Evolutionary conservation across 106 monocot genomes (phyloP).

Genomic region (Dioscorea alata): DNA sequence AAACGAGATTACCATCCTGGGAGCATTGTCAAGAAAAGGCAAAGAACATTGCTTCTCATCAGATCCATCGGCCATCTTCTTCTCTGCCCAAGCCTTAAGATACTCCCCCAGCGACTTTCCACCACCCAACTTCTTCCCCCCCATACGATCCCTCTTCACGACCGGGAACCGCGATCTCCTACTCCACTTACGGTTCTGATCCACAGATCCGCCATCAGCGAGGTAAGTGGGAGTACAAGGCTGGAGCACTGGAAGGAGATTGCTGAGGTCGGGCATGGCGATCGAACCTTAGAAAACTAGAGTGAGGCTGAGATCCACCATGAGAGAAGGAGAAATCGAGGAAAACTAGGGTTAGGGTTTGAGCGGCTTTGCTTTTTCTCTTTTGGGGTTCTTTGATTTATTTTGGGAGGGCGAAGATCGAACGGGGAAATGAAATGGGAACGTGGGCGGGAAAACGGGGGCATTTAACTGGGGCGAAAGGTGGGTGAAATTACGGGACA

Average conservation of each 20-base stretch:
- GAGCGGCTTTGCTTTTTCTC: background rate
- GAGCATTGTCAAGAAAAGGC: constrained; percentile 60
- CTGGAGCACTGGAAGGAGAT: background rate
- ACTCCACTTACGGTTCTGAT: constrained; percentile 11
- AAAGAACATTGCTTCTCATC: constrained; percentile 34
- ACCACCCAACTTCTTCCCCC: constrained; percentile 12
- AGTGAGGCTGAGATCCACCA: constrained; percentile 1
- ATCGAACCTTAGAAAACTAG: background rate
- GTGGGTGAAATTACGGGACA: background rate
- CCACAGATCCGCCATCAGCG: constrained; percentile 8
- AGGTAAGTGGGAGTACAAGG: background rate
- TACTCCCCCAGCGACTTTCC: constrained; percentile 43
- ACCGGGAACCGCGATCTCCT: constrained; percentile 27
- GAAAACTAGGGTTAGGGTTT: constrained; percentile 2
- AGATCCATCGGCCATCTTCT: constrained; percentile 40
- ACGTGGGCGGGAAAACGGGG: background rate
- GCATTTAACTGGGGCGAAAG: background rate
- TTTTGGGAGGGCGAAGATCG: background rate
- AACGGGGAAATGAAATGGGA: background rate
- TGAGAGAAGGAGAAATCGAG: background rate
- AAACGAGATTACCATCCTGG: constrained; percentile 41
- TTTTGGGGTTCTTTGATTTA: background rate
- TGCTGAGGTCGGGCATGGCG: constrained; percentile 34
- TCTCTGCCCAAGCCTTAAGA: constrained; percentile 55
- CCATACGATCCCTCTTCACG: constrained; percentile 13